Conservation (phyloP, 345 rosid species). For the Dimocarpus longan region DNA sequence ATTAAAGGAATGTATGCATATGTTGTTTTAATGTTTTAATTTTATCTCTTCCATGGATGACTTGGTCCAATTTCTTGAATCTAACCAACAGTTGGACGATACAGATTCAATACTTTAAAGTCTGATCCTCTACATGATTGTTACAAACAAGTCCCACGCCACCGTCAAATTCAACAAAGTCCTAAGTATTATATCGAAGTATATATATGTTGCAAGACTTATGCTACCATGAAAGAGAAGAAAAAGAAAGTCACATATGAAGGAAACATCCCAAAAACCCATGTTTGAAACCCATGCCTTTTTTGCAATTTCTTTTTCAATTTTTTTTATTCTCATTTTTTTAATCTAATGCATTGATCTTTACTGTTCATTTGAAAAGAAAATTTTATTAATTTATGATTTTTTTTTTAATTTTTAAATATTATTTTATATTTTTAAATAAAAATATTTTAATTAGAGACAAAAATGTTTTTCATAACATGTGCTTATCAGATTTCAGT, state of each 20-base stretch:
- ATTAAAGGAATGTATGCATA: background rate
- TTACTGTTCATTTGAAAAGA: too few relatives aligned
- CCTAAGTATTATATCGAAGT: background rate
- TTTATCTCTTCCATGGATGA: background rate
- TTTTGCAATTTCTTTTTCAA: too few relatives aligned
- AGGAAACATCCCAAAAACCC: too few relatives aligned
- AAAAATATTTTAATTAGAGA: too few relatives aligned
- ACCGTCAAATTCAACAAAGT: background rate
- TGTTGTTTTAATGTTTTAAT: background rate
- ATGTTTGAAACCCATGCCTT: too few relatives aligned
- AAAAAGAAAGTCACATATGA: background rate
- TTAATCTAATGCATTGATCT: too few relatives aligned
- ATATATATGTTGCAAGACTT: background rate
- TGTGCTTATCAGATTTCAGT: too few relatives aligned
- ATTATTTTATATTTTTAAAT: too few relatives aligned
- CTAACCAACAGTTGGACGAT: constrained; percentile 13
- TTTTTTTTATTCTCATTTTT: too few relatives aligned
- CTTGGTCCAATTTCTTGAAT: background rate
- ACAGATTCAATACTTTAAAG: background rate
- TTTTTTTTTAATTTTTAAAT: too few relatives aligned
- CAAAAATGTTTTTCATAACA: too few relatives aligned
- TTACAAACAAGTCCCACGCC: background rate
- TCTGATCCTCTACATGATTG: background rate
- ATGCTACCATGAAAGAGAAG: background rate
- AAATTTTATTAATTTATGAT: too few relatives aligned